Conservation (phyloP, 352 stramenopile species). For the Phytophthora syringae region DNA sequence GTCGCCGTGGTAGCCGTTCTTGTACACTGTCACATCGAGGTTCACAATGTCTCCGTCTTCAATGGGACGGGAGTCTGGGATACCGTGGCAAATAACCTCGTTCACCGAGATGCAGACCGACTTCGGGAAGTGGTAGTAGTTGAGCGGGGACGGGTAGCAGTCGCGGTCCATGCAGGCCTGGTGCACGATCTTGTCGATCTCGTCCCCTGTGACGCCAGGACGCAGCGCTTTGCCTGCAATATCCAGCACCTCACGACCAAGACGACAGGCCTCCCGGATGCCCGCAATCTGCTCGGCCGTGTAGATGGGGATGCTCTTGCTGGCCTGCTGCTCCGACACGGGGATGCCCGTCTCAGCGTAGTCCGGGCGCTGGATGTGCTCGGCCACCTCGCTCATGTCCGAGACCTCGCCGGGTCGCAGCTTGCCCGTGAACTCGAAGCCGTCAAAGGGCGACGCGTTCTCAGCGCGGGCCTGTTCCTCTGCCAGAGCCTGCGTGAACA, state of each 20-base stretch:
- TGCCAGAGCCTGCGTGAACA: conserved; percentile 76
- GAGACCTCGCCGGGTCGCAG: conserved; percentile 87
- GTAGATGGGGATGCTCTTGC: conserved; percentile 93
- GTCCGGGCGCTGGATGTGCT: conserved; percentile 86
- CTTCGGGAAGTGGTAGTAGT: conserved; percentile 99
- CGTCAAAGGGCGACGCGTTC: conserved; percentile 53
- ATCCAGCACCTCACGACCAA: conserved; percentile 95
- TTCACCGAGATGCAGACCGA: conserved; percentile 92
- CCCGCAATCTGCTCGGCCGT: conserved; percentile 93
- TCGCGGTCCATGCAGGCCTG: conserved; percentile 90
- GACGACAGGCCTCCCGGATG: conserved; percentile 91
- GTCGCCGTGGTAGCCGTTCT: conserved; percentile 97
- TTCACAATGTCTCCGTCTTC: conserved; percentile 99
- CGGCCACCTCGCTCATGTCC: conserved; percentile 75
- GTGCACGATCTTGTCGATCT: conserved; percentile 97
- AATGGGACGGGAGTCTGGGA: conserved; percentile 95
- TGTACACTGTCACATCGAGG: conserved; percentile 97
- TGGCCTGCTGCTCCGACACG: conserved; percentile 64
- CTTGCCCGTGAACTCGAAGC: conserved; percentile 85
- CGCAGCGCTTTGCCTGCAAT: conserved; percentile 89
- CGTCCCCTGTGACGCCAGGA: conserved; percentile 94
- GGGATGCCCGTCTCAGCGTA: conserved; percentile 90
- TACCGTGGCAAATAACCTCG: conserved; percentile 97
- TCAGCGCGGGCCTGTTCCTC: conserved; percentile 38
- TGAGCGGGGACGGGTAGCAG: conserved; percentile 97